phyloP scores from a whole-genome alignment of 495 filamentous ascomycete species.

The Daldinia vernicosa region DNA sequence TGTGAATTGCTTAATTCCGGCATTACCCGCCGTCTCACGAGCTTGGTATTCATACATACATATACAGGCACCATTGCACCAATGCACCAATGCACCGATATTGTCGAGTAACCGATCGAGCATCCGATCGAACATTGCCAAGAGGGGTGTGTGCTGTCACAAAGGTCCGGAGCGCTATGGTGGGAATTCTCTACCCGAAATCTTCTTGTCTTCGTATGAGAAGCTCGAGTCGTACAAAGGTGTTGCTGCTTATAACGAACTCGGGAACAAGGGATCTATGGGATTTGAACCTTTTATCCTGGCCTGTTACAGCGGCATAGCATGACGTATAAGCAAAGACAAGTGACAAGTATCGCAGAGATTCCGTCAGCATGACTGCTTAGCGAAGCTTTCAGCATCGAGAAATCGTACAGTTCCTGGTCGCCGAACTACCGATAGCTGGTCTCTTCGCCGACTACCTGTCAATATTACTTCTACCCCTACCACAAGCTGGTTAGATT shows the following conservation, averaged over 20 bases:
- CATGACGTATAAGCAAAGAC: slow-evolving; percentile 35
- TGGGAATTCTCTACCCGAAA: slow-evolving; percentile 7
- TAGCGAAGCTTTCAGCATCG: slow-evolving; percentile 20
- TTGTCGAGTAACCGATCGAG: slow-evolving; percentile 14
- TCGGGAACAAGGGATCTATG: slow-evolving; percentile 40
- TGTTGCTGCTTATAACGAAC: slow-evolving; percentile 6
- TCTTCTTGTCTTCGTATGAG: slow-evolving; percentile 18
- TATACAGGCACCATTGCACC: background rate
- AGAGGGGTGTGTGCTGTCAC: slow-evolving; percentile 37
- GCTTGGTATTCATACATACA: slow-evolving; percentile 6
- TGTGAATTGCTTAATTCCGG: slow-evolving; percentile 27
- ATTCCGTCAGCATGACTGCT: slow-evolving; percentile 42
- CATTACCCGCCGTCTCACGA: slow-evolving; percentile 29
- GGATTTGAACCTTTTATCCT: slow-evolving; percentile 33
- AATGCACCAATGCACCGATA: background rate
- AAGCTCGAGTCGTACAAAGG: slow-evolving; percentile 15
- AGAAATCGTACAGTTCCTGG: slow-evolving; percentile 22
- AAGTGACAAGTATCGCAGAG: slow-evolving; percentile 30
- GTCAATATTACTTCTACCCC: slow-evolving; percentile 34
- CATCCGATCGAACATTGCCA: slow-evolving; percentile 26
- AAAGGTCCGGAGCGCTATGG: slow-evolving; percentile 11
- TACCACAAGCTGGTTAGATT: slow-evolving; percentile 26
- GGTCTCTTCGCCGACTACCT: slow-evolving; percentile 39
- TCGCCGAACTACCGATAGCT: slow-evolving; percentile 43
- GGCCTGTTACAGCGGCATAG: slow-evolving; percentile 24